phyloP scores from a whole-genome alignment of 331 rosid species.

The Pyrus hybrid region DNA sequence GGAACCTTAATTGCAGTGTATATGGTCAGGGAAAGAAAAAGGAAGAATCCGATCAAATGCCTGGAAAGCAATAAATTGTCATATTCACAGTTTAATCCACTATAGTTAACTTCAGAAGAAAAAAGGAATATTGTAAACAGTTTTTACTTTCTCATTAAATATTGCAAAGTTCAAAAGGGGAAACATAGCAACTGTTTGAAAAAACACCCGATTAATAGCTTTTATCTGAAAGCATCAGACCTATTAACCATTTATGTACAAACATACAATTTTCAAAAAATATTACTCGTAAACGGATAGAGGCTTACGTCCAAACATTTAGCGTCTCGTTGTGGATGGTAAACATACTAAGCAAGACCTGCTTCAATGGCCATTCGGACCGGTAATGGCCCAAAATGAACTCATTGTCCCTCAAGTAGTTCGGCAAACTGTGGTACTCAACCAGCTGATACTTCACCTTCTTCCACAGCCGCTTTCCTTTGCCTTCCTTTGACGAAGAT shows the following conservation, averaged over 20 bases:
- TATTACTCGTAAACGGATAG: neutral
- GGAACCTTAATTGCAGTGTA: conserved; percentile 84
- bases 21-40: conserved; percentile 82
- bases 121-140: neutral
- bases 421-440: conserved; percentile 82
- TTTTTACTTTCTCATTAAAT: neutral
- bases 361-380: conserved; percentile 88
- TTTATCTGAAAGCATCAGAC: neutral
- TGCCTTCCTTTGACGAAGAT: conserved; percentile 34
- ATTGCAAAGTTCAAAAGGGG: neutral
- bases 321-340: conserved; percentile 91
- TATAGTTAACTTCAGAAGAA: neutral
- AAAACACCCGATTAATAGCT: neutral
- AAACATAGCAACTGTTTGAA: neutral
- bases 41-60: conserved; percentile 94
- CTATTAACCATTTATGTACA: neutral
- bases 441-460: conserved; percentile 90
- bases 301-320: conserved; percentile 94
- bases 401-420: conserved; percentile 80
- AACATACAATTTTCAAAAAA: neutral
- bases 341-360: conserved; percentile 69
- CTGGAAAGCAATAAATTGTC: conserved; percentile 30
- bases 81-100: neutral
- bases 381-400: conserved; percentile 76
- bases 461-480: conserved; percentile 74